Base-by-base conservation (phyloP, 805 yeast genomes). In the Metschnikowia gruessii region DNA sequence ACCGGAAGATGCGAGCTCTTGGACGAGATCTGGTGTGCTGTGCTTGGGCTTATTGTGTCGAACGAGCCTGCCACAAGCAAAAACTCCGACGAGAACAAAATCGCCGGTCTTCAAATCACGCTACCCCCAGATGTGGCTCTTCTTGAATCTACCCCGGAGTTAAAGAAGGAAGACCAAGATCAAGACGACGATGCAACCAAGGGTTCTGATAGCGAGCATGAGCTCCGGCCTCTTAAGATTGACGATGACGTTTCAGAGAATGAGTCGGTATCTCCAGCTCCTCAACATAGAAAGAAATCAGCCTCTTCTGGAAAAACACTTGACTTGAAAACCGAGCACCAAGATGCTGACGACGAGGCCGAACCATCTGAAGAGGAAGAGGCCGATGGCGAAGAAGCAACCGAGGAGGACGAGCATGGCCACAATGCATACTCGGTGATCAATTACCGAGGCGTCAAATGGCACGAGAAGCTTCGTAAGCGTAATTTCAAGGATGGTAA, bases 401-500 rank as follows among this genome's bases (percentile, higher is more conserved):
- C 22, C 7, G 39, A 40, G 2, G 40, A 36, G 1, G 43, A 11
- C 6, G 45, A 44, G 8, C 52, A 52, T 17, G 61, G 53, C 30
- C 77, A 68, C 52, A 75, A 76, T 51, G 83, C 81, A 0, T 71
- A 73, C 50, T 55, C 65, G 1, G 65, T 70, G 3, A 66, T 86
- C 55, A 79, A 82, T 47, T 77, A 80, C 62, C 71, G 84, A 45
- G 82, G 82, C 36, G 66, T 69, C 0, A 65, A 82, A 11, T 94
- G 98, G 97, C 79, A 82, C 48, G 95, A 86, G 26, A 72, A 95
- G 34, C 71, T 92, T 16, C 76, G 82, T 12, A 82, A 79, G 45
- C 79, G 96, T 45, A 78, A 79, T 52, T 94, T 87, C 63, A 81
- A 76, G 56, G 90, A 88, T 57, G 95, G 96, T 3, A 81, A 81